Evolutionary conservation across 345 rosid species (phyloP).

Genomic region (Citrus medica): DNA sequence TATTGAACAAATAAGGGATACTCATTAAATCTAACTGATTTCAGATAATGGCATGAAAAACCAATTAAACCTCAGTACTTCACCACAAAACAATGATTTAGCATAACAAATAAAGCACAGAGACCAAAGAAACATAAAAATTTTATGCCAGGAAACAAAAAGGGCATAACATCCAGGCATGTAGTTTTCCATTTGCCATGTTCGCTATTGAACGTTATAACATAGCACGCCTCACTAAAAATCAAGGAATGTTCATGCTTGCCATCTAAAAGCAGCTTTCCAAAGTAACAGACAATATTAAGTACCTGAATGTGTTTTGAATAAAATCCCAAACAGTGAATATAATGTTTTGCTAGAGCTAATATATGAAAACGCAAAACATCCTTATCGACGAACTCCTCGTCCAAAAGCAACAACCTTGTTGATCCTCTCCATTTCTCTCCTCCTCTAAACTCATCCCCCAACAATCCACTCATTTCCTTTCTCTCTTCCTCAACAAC

Average conservation of each 20-base stretch:
- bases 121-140: neutral
- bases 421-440: constrained; percentile 79
- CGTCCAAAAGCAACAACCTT: constrained; percentile 87
- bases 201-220: neutral
- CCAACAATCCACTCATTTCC: constrained; percentile 64
- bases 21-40: neutral
- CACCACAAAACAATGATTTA: neutral
- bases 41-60: neutral
- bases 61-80: neutral
- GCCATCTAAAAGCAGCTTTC: neutral
- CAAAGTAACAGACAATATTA: neutral
- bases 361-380: neutral
- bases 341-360: neutral
- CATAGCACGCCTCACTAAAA: neutral
- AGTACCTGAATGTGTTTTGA: neutral
- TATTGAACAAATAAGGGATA: neutral
- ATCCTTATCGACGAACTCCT: constrained; percentile 44
- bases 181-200: neutral
- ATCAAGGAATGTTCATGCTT: neutral
- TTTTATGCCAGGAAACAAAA: neutral
- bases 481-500: constrained; percentile 47
- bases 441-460: constrained; percentile 59
- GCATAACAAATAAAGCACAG: neutral
- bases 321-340: neutral
- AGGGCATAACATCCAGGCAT: neutral